phyloP scores from a whole-genome alignment of 306 rosid genomes.

The Clitoria ternatea region DNA sequence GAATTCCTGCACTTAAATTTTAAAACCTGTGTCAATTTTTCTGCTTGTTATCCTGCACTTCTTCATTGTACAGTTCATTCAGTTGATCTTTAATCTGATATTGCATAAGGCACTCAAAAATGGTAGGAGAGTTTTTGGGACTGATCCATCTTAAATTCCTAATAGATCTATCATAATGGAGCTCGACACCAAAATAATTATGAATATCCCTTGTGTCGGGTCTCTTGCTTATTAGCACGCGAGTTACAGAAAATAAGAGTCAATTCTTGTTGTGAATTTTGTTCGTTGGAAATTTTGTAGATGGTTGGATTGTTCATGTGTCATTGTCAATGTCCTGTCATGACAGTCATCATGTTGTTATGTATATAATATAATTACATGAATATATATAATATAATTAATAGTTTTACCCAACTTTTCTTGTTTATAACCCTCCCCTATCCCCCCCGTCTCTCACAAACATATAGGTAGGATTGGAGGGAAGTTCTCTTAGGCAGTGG shows the following conservation, averaged over 20 bases:
- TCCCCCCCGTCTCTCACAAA: slow-evolving; percentile 24
- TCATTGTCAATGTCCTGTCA: neutral
- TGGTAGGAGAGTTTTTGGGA: neutral
- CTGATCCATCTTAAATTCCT: no score
- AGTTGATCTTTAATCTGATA: slow-evolving; percentile 14
- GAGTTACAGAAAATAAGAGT: neutral
- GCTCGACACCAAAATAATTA: neutral
- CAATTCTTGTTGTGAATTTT: neutral
- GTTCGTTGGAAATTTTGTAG: neutral
- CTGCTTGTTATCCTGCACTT: neutral
- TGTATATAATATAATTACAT: neutral
- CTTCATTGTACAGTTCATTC: neutral
- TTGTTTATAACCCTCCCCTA: slow-evolving; percentile 14
- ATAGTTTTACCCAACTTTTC: slow-evolving; percentile 20
- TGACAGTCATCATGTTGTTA: neutral
- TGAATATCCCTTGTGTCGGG: neutral
- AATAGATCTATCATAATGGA: neutral
- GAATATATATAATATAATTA: neutral
- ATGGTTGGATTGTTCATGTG: neutral
- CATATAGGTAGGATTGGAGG: slow-evolving; percentile 93
- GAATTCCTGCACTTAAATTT: no score
- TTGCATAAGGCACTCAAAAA: neutral
- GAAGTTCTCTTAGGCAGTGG: slow-evolving; percentile 96
- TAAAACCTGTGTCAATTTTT: neutral
- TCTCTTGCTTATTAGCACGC: neutral